phyloP scores from a whole-genome alignment of 805 yeast species.

The Saccharomyces jurei region DNA sequence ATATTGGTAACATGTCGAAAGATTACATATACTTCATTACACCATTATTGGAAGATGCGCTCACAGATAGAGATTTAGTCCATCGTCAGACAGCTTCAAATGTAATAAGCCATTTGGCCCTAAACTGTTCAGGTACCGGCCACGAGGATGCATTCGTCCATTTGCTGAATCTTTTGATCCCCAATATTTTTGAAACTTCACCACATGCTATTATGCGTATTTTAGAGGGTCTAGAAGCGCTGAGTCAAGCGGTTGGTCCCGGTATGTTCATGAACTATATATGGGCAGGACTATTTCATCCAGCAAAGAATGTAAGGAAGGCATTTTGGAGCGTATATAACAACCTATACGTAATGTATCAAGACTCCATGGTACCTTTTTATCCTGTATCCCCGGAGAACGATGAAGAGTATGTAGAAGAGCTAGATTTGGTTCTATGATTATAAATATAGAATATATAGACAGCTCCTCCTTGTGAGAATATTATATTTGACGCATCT shows the following conservation, averaged over 20 bases:
- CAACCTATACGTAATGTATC: slow-evolving; percentile 59
- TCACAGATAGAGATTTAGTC: slow-evolving; percentile 83
- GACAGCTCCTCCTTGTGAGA: neutral
- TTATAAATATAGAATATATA: neutral
- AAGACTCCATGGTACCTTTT: slow-evolving; percentile 73
- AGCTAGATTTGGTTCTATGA: slow-evolving; percentile 37
- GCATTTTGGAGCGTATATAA: slow-evolving; percentile 86
- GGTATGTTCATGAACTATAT: slow-evolving; percentile 69
- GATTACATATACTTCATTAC: slow-evolving; percentile 77
- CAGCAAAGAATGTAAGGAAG: slow-evolving; percentile 76
- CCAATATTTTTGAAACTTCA: slow-evolving; percentile 87
- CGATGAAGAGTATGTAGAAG: slow-evolving; percentile 33
- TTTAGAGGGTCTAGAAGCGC: slow-evolving; percentile 67
- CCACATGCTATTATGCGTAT: slow-evolving; percentile 89
- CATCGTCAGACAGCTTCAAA: slow-evolving; percentile 94
- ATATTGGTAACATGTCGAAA: slow-evolving; percentile 68
- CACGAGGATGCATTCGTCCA: slow-evolving; percentile 80
- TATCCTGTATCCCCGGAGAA: slow-evolving; percentile 52
- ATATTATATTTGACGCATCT: neutral
- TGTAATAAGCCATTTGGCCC: slow-evolving; percentile 72
- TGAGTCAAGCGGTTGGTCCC: slow-evolving; percentile 64
- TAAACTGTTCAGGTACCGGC: slow-evolving; percentile 68
- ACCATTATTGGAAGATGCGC: slow-evolving; percentile 79
- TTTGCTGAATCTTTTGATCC: slow-evolving; percentile 69
- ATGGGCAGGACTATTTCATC: slow-evolving; percentile 87